Percentiles rank a stretch among this genome's conserved stretches.
Conservation (phyloP, 352 stramenopile genomes). For the Saprolegnia diclina region DNA sequence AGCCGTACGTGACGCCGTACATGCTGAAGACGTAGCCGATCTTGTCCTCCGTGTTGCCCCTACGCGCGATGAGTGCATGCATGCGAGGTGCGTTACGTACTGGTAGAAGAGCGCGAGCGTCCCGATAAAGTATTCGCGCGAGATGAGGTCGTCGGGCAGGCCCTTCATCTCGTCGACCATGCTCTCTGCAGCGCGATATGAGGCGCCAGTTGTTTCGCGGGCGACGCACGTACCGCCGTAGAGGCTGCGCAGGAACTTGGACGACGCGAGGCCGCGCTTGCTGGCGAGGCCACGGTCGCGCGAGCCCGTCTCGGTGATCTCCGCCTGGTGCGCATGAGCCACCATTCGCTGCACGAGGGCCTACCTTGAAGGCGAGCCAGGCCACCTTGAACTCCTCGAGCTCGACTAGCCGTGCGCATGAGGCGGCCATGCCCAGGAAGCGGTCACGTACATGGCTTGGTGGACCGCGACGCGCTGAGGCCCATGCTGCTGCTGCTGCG, state of each 20-base stretch:
- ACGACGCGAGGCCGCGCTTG: constrained; percentile 64
- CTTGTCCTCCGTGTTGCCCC: constrained; percentile 81
- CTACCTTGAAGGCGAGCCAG: constrained; percentile 83
- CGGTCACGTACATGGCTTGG: background rate
- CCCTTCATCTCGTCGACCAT: constrained; percentile 57
- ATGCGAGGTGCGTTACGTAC: constrained; percentile 33
- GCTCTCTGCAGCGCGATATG: constrained; percentile 4
- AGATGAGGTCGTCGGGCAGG: constrained; percentile 49
- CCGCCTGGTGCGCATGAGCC: background rate
- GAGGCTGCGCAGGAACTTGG: constrained; percentile 66
- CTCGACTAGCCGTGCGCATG: constrained; percentile 40
- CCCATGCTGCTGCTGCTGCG: constrained; percentile 2
- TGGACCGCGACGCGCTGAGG: background rate
- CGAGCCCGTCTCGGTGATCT: constrained; percentile 17
- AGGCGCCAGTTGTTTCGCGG: background rate
- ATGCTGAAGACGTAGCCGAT: constrained; percentile 84
- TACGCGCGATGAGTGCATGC: constrained; percentile 31
- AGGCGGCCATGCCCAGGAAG: background rate
- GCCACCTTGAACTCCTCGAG: constrained; percentile 73
- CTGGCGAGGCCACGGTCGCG: constrained; percentile 48
- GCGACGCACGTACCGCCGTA: constrained; percentile 50
- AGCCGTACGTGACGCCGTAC: constrained; percentile 70
- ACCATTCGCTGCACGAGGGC: background rate
- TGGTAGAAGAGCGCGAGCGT: constrained; percentile 66
- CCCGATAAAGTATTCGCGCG: constrained; percentile 70